A percentile compares a stretch with the other conserved stretches of the same genome.
phyloP scores from a whole-genome alignment of 306 rosid genomes.

The Bauhinia variegata region DNA sequence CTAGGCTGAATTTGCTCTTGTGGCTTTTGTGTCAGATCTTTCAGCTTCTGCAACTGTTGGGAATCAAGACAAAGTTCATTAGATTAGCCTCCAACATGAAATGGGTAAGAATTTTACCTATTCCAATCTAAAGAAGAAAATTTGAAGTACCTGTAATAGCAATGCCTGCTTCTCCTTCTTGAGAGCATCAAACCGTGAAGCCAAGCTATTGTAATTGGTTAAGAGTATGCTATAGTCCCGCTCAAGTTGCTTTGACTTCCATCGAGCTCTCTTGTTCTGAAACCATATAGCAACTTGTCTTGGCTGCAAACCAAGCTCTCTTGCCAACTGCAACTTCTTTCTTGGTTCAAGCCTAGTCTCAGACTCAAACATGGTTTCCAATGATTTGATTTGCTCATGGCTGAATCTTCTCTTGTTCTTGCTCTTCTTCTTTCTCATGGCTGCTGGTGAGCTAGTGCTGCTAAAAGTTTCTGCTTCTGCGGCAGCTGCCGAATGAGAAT shows the following conservation, averaged over 20 bases:
- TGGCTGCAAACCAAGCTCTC: constrained; percentile 87
- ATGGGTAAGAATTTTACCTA: not conserved
- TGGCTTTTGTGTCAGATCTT: constrained; percentile 55
- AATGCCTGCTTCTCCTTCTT: constrained; percentile 82
- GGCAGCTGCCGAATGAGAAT: constrained; percentile 43
- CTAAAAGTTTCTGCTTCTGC: constrained; percentile 42
- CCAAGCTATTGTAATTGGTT: constrained; percentile 58
- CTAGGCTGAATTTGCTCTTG: constrained; percentile 37
- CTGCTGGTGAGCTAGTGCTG: constrained; percentile 23
- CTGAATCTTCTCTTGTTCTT: constrained; percentile 73
- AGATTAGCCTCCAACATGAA: not conserved
- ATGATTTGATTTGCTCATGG: constrained; percentile 77
- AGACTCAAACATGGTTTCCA: constrained; percentile 71
- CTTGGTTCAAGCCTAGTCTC: constrained; percentile 83
- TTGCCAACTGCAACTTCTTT: constrained; percentile 76
- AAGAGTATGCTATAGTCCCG: constrained; percentile 54
- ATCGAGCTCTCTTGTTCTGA: constrained; percentile 91
- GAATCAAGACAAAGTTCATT: not conserved
- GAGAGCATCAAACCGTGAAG: constrained; percentile 62
- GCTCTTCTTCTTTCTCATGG: constrained; percentile 47
- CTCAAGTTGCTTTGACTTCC: constrained; percentile 90
- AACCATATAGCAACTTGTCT: constrained; percentile 95
- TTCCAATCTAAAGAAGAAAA: not conserved
- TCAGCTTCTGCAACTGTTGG: constrained; percentile 78
- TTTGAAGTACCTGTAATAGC: constrained; percentile 57